Evolutionary conservation across 2,329 filamentous ascomycete species (phyloP), one percentile per base, ranked within the genome.

Genomic region (Nannizziopsis barbatae): DNA sequence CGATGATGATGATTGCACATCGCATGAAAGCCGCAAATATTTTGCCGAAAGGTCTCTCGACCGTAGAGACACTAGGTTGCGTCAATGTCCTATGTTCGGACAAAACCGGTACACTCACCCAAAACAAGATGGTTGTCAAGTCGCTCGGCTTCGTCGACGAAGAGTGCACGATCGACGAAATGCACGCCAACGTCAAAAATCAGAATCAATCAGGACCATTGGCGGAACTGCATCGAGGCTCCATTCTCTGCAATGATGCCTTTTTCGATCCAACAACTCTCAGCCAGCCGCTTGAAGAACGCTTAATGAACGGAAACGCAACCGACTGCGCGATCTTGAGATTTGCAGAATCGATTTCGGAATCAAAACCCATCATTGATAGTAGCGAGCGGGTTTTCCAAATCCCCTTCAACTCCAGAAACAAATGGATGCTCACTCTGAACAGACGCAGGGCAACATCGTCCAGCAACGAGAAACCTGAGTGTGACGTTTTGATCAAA

Each of bases 391-490:
- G 77, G 47, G 74, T 79, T 2, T 86, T 81, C 57, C 79, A 84
- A 49, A 71, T 86, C 17, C 80, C 82, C 0, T 89, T 89, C 67
- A 89, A 88, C 67, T 86, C 81, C 62, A 86, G 86, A 68, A 88
- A 88, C 68, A 89, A 89, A 63, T 88, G 80, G 65, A 88, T 87
- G 78, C 76, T 89, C 45, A 75, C 79, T 30, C 73, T 82, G 51
- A 55, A 56, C 49, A 51, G 55, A 50, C 53, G 60, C 55, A 57
- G 54, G 60, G 66, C 27, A 59, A 62, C 9, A 62, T 68, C 30
- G 66, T 65, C 12, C 55, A 71, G 31, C 9, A 50, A 51, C 4
- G 44, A 37, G 14, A 59, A 59, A 20, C 14, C 31, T 2, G 17
- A 32, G 1, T 44, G 10, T 8, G 42, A 44, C 3, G 35, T 62